These are phyloP conservation scores for Suhomyces maxii DNA, from an alignment of 1,139 yeast genomes.

Conservation along the genomic window DNA sequence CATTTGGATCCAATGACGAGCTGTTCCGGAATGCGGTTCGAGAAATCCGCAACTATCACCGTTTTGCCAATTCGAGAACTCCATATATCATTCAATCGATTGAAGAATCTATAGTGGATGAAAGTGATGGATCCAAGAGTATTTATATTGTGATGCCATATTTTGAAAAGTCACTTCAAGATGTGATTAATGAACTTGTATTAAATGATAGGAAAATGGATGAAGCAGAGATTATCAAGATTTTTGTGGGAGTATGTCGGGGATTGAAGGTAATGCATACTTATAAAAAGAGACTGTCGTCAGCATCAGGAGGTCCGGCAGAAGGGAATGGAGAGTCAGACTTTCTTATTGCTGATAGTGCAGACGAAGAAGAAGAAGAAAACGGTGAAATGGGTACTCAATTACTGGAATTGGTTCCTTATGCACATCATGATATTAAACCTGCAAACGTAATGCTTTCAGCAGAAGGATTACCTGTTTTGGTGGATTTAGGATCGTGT, in stretches of 20 bases:
- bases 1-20: slow-evolving; percentile 77
- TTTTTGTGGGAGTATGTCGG: slow-evolving; percentile 68
- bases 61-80: slow-evolving; percentile 53
- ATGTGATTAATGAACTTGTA: slow-evolving; percentile 63
- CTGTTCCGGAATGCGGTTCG: slow-evolving; percentile 60
- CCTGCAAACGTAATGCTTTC: slow-evolving; percentile 88
- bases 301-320: slow-evolving; percentile 20
- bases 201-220: slow-evolving; percentile 53
- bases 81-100: slow-evolving; percentile 69
- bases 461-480: slow-evolving; percentile 70
- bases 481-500: slow-evolving; percentile 85
- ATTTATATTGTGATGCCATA: slow-evolving; percentile 80
- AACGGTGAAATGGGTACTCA: slow-evolving; percentile 37
- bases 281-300: slow-evolving; percentile 38
- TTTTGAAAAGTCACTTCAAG: slow-evolving; percentile 72
- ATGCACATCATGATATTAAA: slow-evolving; percentile 83
- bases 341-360: slow-evolving; percentile 28
- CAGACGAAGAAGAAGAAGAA: slow-evolving; percentile 25
- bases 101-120: slow-evolving; percentile 71
- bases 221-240: slow-evolving; percentile 60
- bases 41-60: slow-evolving; percentile 74
- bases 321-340: slow-evolving; percentile 29
- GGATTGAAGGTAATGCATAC: slow-evolving; percentile 79
- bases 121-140: slow-evolving; percentile 75
- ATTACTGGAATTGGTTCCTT: slow-evolving; percentile 61